These are phyloP conservation scores for Mycena leptocephala DNA, from an alignment of 768 basidiomycete species.

Conservation along the genomic window DNA sequence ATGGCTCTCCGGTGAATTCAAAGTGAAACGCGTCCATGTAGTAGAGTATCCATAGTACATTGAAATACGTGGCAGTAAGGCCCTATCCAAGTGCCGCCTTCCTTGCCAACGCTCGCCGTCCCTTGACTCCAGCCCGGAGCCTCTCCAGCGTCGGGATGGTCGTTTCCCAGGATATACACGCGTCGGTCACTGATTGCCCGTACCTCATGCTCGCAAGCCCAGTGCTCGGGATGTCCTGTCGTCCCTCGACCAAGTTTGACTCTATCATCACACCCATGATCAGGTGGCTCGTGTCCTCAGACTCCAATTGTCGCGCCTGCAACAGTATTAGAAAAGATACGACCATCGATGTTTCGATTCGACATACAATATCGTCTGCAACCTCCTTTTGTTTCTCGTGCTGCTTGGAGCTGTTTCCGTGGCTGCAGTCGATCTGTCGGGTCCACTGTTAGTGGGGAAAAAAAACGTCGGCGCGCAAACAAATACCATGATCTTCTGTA, in stretches of 20 bases:
- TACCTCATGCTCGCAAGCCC: conserved; percentile 85
- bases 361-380: conserved; percentile 88
- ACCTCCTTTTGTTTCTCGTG: conserved; percentile 92
- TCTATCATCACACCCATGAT: conserved; percentile 98
- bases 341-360: conserved; percentile 15
- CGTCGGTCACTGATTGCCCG: conserved; percentile 92
- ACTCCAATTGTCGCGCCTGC: conserved; percentile 83
- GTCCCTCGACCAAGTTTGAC: conserved; percentile 90
- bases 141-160: conserved; percentile 88
- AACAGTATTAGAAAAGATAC: conserved; percentile 33
- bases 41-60: background rate
- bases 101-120: conserved; percentile 71
- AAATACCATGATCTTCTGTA: conserved; percentile 89
- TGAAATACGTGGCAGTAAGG: background rate
- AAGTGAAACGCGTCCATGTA: background rate
- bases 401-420: conserved; percentile 96
- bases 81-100: conserved; percentile 41
- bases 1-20: too few relatives aligned
- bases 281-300: conserved; percentile 75
- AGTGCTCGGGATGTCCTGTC: conserved; percentile 85
- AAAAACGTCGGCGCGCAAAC: background rate
- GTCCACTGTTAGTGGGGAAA: background rate
- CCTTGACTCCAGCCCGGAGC: conserved; percentile 90
- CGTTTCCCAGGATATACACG: conserved; percentile 92
- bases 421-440: conserved; percentile 93